These are phyloP conservation scores for Peronospora farinosa DNA, from an alignment of 352 stramenopile genomes.

Conservation along the genomic window DNA sequence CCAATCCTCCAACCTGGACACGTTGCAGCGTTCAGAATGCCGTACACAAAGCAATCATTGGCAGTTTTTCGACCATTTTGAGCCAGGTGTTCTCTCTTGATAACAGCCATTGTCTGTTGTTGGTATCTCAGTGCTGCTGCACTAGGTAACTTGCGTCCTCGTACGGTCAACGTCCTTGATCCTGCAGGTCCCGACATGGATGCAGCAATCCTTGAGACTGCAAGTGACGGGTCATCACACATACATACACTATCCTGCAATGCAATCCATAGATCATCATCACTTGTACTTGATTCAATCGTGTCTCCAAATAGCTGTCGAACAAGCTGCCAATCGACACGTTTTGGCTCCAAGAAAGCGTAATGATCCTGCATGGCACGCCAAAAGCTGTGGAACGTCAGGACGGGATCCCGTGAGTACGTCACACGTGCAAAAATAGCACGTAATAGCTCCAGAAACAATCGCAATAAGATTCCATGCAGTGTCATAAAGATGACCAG, in stretches of 20 bases:
- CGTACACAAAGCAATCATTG: conserved; percentile 62
- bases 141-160: conserved; percentile 31
- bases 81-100: conserved; percentile 54
- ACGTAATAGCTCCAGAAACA: conserved; percentile 59
- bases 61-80: conserved; percentile 44
- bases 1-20: conserved; percentile 72
- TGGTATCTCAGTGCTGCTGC: conserved; percentile 33
- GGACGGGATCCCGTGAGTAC: conserved; percentile 50
- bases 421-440: conserved; percentile 63
- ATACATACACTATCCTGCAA: conserved; percentile 67
- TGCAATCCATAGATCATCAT: conserved; percentile 78
- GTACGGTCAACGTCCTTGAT: conserved; percentile 22
- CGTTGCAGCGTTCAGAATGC: conserved; percentile 65
- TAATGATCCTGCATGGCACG: conserved; percentile 60
- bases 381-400: conserved; percentile 77
- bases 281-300: conserved; percentile 49
- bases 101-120: conserved; percentile 31
- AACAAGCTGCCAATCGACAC: conserved; percentile 62
- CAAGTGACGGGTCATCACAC: conserved; percentile 61
- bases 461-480: conserved; percentile 60
- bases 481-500: conserved; percentile 76
- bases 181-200: conserved; percentile 4
- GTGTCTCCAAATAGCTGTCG: conserved; percentile 67
- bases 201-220: conserved; percentile 29
- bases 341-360: conserved; percentile 42